Conservation (phyloP, 2,329 filamentous ascomycete species). For the Aureobasidium vineae region DNA sequence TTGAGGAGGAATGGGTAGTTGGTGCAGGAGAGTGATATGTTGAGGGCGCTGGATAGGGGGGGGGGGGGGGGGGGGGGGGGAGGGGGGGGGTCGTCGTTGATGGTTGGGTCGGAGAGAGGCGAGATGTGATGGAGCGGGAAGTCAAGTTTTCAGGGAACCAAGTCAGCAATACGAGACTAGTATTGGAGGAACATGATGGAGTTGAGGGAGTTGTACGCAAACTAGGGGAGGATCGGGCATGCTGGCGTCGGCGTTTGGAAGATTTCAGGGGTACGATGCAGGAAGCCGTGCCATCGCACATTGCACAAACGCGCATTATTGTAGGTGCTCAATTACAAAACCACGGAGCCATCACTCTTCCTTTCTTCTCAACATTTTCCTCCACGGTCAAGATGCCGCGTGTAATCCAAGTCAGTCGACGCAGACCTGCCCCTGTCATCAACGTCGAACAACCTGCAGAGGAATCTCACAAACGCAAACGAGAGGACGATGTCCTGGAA, state of each 20-base stretch:
- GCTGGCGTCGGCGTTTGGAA: neutral
- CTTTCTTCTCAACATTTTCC: no score
- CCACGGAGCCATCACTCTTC: no score
- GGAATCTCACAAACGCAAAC: no score
- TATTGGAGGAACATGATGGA: no score
- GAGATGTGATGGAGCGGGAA: neutral
- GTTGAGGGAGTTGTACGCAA: neutral
- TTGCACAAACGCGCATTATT: no score
- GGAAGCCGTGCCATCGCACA: neutral
- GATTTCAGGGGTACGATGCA: neutral
- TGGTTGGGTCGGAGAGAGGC: neutral
- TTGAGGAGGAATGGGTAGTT: neutral
- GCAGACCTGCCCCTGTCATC: no score
- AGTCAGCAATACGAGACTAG: neutral
- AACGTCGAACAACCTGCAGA: no score
- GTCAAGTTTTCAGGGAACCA: neutral
- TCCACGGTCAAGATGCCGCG: no score
- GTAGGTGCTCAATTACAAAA: no score
- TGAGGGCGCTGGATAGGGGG: neutral
- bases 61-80: neutral
- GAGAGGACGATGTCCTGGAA: no score
- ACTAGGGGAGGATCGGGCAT: neutral
- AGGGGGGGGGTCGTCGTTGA: neutral
- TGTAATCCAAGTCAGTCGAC: no score
- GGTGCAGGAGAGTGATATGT: constrained; percentile 11